These are phyloP conservation scores for Coniosporium tulheliwenetii DNA, from an alignment of 2,329 filamentous ascomycete species.

Conservation along the genomic window DNA sequence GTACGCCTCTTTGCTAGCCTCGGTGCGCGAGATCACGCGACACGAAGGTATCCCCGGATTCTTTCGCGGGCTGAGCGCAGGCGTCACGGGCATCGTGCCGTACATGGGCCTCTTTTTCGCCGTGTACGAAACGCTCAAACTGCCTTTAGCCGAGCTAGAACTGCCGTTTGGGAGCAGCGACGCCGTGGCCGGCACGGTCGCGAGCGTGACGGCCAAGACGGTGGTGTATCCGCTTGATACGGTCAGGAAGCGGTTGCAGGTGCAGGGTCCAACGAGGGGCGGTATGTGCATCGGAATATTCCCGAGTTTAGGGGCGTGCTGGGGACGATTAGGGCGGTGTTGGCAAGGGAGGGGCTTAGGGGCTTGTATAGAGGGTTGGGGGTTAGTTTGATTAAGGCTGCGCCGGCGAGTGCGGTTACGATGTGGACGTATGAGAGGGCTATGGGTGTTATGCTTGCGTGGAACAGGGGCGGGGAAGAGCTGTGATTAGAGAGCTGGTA, in stretches of 20 bases:
- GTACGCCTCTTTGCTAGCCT: slow-evolving; percentile 56
- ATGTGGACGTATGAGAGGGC: slow-evolving; percentile 88
- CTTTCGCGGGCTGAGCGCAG: slow-evolving; percentile 74
- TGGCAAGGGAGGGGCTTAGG: slow-evolving; percentile 56
- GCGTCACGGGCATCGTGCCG: slow-evolving; percentile 74
- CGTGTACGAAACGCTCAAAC: slow-evolving; percentile 60
- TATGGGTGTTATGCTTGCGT: slow-evolving; percentile 41
- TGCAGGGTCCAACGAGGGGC: slow-evolving; percentile 75
- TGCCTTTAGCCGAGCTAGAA: slow-evolving; percentile 38
- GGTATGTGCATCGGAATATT: slow-evolving; percentile 76
- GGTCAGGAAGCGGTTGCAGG: slow-evolving; percentile 82
- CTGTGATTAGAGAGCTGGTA: no score
- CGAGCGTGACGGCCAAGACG: slow-evolving; percentile 73
- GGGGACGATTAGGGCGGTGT: slow-evolving; percentile 50
- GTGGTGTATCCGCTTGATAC: slow-evolving; percentile 86
- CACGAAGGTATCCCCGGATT: slow-evolving; percentile 68
- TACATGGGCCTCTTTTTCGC: slow-evolving; percentile 97
- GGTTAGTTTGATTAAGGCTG: slow-evolving; percentile 83
- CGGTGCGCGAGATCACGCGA: slow-evolving; percentile 54
- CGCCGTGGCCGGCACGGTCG: slow-evolving; percentile 65
- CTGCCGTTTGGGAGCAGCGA: slow-evolving; percentile 65
- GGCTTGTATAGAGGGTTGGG: slow-evolving; percentile 79
- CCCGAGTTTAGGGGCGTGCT: slow-evolving; percentile 63
- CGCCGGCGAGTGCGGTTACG: slow-evolving; percentile 80
- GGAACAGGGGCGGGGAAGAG: slow-evolving; percentile 1